Base-by-base conservation (phyloP, 176 grass and related monocot genomes). In the Saccharum spontaneum region DNA sequence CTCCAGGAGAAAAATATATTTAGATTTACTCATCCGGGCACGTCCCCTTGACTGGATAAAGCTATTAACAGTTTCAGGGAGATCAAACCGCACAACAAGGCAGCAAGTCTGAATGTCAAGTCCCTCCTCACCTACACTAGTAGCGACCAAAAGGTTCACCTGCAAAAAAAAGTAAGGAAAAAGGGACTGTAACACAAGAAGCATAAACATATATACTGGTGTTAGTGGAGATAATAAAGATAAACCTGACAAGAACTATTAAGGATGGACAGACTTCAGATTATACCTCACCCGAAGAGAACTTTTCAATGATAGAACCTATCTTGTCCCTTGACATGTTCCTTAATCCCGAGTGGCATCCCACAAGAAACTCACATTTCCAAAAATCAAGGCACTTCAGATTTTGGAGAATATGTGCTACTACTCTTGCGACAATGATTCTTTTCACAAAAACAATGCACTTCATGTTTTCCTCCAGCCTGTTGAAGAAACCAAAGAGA, bases 401-500 rank as follows among this genome's bases (percentile, higher is more conserved):
- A 6, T 88, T 93, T 64, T 34, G 67, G 66, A 98, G 91, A 87
- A 95, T 85, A 71, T 86, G 54, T 85, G 89, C 78, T 74, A 98
- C 86, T 65, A 90, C 83, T 93, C 78, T 92, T 73, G 93, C 93
- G 8, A 92, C 83, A 59, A 91, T 90, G 20, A 78, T 93, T 86
- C 95, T 93, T 92, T 95, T 98, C 85, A 98, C 95, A 73, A 98
- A 98, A 80, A 98, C 80, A 87, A 98, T 98, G 52, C 95, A 98
- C 83, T 98, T 98, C 80, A 69, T 93, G 64, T 82, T 82, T 72
- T 91, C 91, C 83, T 92, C 61, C 36, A 88, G 75, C 85, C 91
- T 65, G 90, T 40, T 75, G 13, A 87, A 90, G 38, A 87, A 87
- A 87, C 7, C 75, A 81, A 88, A 15, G 4, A 74, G 78, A 78